Evolutionary conservation across 2,329 filamentous ascomycete genomes (phyloP).

Genomic region (Westerdykella ornata): DNA sequence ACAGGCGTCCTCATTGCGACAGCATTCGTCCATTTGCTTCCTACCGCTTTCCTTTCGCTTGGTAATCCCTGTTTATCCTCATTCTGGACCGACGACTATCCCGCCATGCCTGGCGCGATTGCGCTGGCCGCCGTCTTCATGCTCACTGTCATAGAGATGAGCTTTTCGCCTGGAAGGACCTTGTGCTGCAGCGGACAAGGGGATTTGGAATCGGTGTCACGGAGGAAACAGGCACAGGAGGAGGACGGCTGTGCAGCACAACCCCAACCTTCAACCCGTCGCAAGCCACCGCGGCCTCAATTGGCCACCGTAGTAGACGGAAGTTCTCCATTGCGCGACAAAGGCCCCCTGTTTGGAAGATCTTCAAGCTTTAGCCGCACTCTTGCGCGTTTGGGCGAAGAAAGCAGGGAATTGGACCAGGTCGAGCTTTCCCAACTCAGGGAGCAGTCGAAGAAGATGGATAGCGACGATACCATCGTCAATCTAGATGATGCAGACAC

Average conservation of each 20-base stretch:
- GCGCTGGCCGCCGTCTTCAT: constrained; percentile 56
- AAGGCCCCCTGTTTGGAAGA: constrained; percentile 20
- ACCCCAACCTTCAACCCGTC: too few species aligned
- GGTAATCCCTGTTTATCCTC: constrained; percentile 47
- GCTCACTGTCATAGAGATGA: constrained; percentile 57
- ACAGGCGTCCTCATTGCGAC: constrained; percentile 79
- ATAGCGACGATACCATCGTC: constrained; percentile 18
- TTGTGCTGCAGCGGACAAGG: constrained; percentile 49
- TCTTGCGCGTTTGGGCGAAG: constrained; percentile 22
- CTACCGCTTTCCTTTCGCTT: constrained; percentile 50
- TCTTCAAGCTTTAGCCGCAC: constrained; percentile 26
- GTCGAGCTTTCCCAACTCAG: constrained; percentile 51
- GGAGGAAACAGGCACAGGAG: constrained; percentile 1
- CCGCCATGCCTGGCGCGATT: constrained; percentile 56
- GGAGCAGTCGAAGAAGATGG: constrained; percentile 5
- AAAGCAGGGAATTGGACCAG: constrained; percentile 17
- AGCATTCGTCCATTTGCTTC: constrained; percentile 68
- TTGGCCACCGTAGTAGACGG: constrained; percentile 6
- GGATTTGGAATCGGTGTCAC: constrained; percentile 21
- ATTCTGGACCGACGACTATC: constrained; percentile 53
- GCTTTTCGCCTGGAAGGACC: constrained; percentile 51
- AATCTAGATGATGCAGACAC: constrained; percentile 20
- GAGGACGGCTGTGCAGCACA: constrained; percentile 2
- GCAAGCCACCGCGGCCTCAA: constrained; percentile 11
- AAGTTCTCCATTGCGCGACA: constrained; percentile 19